Evolutionary conservation across 352 stramenopile genomes (phyloP).

Genomic region (Phytophthora aleatoria): DNA sequence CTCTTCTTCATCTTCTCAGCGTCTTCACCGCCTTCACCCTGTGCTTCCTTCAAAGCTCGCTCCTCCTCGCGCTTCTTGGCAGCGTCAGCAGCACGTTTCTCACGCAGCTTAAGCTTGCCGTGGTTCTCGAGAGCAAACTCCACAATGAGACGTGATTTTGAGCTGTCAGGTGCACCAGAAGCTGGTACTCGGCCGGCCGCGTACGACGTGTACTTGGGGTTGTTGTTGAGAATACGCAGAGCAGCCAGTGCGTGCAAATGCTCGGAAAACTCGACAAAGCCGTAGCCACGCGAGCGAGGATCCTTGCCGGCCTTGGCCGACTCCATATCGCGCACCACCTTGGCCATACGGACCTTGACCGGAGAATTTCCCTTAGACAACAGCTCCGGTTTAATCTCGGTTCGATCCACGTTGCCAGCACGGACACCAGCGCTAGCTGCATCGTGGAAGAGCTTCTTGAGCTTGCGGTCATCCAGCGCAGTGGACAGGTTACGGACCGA

Average conservation of each 20-base stretch:
- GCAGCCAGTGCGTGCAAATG: conserved; percentile 96
- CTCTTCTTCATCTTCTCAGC: conserved; percentile 58
- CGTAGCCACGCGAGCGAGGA: conserved; percentile 71
- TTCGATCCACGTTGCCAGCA: conserved; percentile 71
- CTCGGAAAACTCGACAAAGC: conserved; percentile 98
- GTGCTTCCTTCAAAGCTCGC: conserved; percentile 61
- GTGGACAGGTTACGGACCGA: conserved; percentile 93
- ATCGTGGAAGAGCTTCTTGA: conserved; percentile 92
- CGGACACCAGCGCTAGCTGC: conserved; percentile 73
- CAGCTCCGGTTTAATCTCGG: conserved; percentile 83
- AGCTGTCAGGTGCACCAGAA: conserved; percentile 45
- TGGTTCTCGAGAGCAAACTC: conserved; percentile 91
- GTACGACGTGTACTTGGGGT: conserved; percentile 87
- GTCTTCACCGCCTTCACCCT: conserved; percentile 48
- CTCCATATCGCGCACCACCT: conserved; percentile 82
- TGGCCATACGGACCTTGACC: conserved; percentile 85
- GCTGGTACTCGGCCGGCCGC: conserved; percentile 55
- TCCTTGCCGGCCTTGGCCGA: conserved; percentile 66
- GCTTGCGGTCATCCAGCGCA: conserved; percentile 86
- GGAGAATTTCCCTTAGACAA: conserved; percentile 41
- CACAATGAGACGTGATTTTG: conserved; percentile 85
- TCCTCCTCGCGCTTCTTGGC: conserved; percentile 78
- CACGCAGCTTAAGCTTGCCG: conserved; percentile 85
- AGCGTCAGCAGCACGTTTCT: conserved; percentile 73
- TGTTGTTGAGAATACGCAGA: conserved; percentile 97